phyloP scores from a whole-genome alignment of 306 rosid species.

The Ammopiptanthus mongolicus region DNA sequence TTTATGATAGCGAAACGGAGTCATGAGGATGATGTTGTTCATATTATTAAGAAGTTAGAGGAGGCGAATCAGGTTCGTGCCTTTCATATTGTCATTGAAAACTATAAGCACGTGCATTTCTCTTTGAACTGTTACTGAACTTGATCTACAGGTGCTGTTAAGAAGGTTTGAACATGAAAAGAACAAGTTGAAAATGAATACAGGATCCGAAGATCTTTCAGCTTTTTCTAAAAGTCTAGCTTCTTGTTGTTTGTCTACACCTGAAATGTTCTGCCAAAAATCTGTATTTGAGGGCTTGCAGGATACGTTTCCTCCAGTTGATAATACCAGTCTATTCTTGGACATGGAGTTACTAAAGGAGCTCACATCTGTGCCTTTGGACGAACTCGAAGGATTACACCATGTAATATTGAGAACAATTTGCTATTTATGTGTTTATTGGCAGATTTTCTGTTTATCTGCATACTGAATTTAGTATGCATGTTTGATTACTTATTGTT shows the following conservation, averaged over 20 bases:
- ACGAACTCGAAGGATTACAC: constrained; percentile 35
- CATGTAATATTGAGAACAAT: constrained; percentile 33
- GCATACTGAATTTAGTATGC: not conserved
- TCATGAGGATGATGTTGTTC: constrained; percentile 36
- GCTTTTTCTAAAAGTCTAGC: constrained; percentile 26
- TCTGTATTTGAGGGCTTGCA: constrained; percentile 52
- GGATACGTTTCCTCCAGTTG: constrained; percentile 54
- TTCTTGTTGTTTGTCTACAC: constrained; percentile 49
- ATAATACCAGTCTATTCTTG: constrained; percentile 53
- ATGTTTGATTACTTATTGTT: not conserved
- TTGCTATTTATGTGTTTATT: not conserved
- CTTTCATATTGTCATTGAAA: constrained; percentile 4
- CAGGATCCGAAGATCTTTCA: constrained; percentile 20
- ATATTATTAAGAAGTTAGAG: constrained; percentile 39
- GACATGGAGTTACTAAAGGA: constrained; percentile 68
- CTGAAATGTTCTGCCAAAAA: constrained; percentile 37
- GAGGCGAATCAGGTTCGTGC: constrained; percentile 53
- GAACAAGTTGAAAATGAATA: constrained; percentile 32
- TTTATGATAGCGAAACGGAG: constrained; percentile 38
- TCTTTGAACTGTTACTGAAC: not conserved
- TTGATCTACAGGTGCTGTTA: constrained; percentile 42
- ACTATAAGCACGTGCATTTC: not conserved
- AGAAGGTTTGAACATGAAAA: constrained; percentile 45
- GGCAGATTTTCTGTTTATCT: not conserved
- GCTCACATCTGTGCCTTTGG: constrained; percentile 51